phyloP scores from a whole-genome alignment of 257 asterid species.

The Solanum chiquidenum region DNA sequence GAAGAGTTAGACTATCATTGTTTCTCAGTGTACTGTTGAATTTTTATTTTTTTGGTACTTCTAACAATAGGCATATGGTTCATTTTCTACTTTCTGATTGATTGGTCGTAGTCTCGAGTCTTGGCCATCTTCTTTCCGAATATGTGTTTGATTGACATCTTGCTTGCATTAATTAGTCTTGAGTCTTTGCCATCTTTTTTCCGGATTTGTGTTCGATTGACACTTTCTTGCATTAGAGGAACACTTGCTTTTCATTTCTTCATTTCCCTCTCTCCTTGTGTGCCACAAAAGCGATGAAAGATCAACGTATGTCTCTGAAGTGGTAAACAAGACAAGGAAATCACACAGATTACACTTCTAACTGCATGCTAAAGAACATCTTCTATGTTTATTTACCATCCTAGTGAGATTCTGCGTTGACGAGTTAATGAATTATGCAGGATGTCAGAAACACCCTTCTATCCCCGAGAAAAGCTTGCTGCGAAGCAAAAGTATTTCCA shows the following conservation, averaged over 20 bases:
- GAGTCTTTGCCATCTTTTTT: not conserved
- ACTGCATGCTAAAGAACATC: not conserved
- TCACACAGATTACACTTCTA: not conserved
- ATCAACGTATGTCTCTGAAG: not conserved
- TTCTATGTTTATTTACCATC: not conserved
- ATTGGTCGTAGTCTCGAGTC: not conserved
- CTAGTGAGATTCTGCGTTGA: not conserved
- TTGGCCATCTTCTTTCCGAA: not conserved
- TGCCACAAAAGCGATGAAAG: not conserved
- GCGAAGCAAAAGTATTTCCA: slow-evolving; percentile 59
- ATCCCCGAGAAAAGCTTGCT: slow-evolving; percentile 57
- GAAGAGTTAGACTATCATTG: not conserved
- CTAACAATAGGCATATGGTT: not conserved
- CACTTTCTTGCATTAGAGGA: not conserved
- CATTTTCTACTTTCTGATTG: not conserved
- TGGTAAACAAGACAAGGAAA: not conserved
- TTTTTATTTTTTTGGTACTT: not conserved
- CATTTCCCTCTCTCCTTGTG: not conserved
- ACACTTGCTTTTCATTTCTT: not conserved
- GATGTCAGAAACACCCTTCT: slow-evolving; percentile 68
- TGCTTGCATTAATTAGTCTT: not conserved
- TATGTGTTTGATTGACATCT: not conserved
- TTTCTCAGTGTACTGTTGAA: not conserved
- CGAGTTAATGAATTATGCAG: slow-evolving; percentile 22
- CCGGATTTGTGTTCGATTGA: too few relatives aligned